Conservation (phyloP, 2,329 filamentous ascomycete species). For the Phyllosticta citriasiana region DNA sequence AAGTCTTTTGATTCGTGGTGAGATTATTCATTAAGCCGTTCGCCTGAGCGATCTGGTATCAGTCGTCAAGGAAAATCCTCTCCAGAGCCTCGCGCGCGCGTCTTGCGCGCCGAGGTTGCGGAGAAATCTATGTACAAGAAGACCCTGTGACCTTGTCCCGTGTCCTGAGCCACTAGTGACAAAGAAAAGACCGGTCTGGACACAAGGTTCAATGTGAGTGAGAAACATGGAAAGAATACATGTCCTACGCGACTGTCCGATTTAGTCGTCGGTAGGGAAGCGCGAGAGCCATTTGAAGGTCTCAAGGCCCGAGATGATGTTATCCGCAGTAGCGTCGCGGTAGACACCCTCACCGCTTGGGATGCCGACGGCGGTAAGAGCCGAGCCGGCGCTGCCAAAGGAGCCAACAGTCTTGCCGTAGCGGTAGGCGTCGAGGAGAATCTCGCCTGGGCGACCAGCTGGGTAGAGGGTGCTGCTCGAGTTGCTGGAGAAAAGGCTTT, state of each 20-base stretch:
- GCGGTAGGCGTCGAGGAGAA: conserved; percentile 52
- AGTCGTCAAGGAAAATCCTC: neutral
- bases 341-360: conserved; percentile 18
- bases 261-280: conserved; percentile 45
- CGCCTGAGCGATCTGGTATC: neutral
- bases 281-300: conserved; percentile 57
- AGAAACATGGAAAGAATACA: neutral
- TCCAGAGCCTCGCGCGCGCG: neutral
- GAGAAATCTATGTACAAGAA: neutral
- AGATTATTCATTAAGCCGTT: neutral
- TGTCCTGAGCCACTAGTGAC: neutral
- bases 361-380: conserved; percentile 38
- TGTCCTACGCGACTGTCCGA: neutral
- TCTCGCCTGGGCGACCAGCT: conserved; percentile 51
- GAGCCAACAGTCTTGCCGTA: conserved; percentile 62
- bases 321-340: conserved; percentile 33
- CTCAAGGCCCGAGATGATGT: conserved; percentile 41
- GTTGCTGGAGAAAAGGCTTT: conserved; percentile 38
- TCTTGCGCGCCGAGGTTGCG: neutral
- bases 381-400: conserved; percentile 38
- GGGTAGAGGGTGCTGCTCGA: conserved; percentile 46
- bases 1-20: neutral
- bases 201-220: neutral
- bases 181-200: neutral
- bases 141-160: neutral